These are phyloP conservation scores for Microbotryum silenes-acaulis DNA, from an alignment of 1,284 basidiomycete genomes.

Conservation along the genomic window DNA sequence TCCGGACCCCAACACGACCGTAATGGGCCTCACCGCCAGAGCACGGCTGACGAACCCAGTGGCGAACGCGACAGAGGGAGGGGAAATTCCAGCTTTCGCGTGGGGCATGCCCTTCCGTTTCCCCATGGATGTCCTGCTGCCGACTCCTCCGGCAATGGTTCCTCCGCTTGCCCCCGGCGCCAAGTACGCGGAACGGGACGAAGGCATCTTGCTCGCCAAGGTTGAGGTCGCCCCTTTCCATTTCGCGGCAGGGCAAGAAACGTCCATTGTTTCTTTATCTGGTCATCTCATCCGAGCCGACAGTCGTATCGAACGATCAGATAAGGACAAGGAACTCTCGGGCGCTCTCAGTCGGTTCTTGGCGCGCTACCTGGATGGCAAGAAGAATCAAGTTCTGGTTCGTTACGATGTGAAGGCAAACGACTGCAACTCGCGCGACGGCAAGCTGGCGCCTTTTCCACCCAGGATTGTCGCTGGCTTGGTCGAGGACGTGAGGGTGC, in stretches of 20 bases:
- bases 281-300: conserved; percentile 28
- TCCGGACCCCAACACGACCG: conserved; percentile 7
- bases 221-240: conserved; percentile 27
- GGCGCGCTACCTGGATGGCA: conserved; percentile 29
- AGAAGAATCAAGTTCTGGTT: conserved; percentile 25
- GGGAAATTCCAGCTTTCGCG: conserved; percentile 10
- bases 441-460: not conserved
- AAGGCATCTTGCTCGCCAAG: conserved; percentile 24
- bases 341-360: conserved; percentile 27
- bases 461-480: conserved; percentile 19
- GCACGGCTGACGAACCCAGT: conserved; percentile 20
- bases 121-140: conserved; percentile 21
- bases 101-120: conserved; percentile 26
- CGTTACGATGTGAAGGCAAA: conserved; percentile 25
- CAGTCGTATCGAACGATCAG: not conserved
- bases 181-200: not conserved
- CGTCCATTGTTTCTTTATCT: conserved; percentile 18
- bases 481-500: conserved; percentile 9
- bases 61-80: not conserved
- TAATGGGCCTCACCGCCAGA: conserved; percentile 14
- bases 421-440: not conserved
- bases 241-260: conserved; percentile 10
- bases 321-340: conserved; percentile 7
- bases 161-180: not conserved
- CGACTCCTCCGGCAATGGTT: not conserved